phyloP scores from a whole-genome alignment of 2,329 filamentous ascomycete species.

The Fusarium camptoceras region DNA sequence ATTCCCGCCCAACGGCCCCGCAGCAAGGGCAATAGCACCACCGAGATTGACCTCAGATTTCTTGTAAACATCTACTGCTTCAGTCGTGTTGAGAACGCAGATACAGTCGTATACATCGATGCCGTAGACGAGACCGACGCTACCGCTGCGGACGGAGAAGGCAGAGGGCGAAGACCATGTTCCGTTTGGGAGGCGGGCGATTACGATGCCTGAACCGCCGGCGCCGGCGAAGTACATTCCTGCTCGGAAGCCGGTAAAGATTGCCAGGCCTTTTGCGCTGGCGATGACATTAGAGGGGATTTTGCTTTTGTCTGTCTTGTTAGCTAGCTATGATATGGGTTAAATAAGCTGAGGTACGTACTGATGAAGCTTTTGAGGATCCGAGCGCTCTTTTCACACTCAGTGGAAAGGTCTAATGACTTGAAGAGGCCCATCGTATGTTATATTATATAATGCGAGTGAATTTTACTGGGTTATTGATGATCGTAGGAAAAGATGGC shows the following conservation, averaged over 20 bases:
- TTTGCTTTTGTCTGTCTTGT: background rate
- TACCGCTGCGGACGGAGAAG: slow-evolving; percentile 17
- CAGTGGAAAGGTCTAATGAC: background rate
- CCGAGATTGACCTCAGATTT: slow-evolving; percentile 15
- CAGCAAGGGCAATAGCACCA: slow-evolving; percentile 6
- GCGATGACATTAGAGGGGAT: background rate
- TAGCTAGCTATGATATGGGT: accelerated
- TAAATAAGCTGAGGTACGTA: background rate
- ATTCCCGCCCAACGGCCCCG: slow-evolving; percentile 2
- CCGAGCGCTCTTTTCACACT: slow-evolving; percentile 12
- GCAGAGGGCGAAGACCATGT: slow-evolving; percentile 5
- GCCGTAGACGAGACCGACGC: slow-evolving; percentile 15
- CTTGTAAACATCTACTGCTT: slow-evolving; percentile 6
- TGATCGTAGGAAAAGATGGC: too few species aligned
- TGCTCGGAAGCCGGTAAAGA: slow-evolving; percentile 19
- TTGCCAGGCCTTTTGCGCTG: slow-evolving; percentile 11
- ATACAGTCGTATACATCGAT: slow-evolving; percentile 20
- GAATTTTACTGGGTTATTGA: too few species aligned
- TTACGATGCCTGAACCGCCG: slow-evolving; percentile 10
- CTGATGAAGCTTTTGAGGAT: slow-evolving; percentile 13
- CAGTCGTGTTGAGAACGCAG: slow-evolving; percentile 7
- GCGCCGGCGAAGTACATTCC: slow-evolving; percentile 22
- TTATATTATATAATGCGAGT: background rate
- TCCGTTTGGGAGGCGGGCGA: background rate
- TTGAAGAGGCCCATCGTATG: slow-evolving; percentile 6